Base-by-base conservation (phyloP, 208 protist species). In the Leishmania turanica region DNA sequence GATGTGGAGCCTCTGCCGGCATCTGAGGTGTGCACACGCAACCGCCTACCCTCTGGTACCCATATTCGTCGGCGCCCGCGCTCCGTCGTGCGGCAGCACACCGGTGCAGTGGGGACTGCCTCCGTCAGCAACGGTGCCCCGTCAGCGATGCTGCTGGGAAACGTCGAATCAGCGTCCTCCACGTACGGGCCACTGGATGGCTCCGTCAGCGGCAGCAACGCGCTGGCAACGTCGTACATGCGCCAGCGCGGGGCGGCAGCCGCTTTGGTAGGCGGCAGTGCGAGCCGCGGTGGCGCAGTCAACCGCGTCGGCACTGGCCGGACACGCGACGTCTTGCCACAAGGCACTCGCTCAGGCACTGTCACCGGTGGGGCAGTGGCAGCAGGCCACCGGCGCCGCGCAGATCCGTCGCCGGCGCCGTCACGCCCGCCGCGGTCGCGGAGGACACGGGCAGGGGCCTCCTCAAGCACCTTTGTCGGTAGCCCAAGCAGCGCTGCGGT, bases 1-100 rank as follows among this genome's bases (percentile, higher is more conserved):
- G 87, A 93, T 60, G 71, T 89, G 68, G 87, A 86, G 8, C 82
- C 84, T 58, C 79, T 93, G 42, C 78, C 73, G 58, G 88, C 86
- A n/a, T 85, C 84, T 21, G 78, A 83, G 49, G 79, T 85, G 51
- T 68, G 81, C 24, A 31, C 78, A 37, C 78, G 60, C 69, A 68
- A 89, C 53, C 80, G 84, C 6, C 79, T 94, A 54, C 83, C 91
- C 27, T 96, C 93, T 34, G 93, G 92, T 58, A 90, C 91, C n/a
- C 91, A 95, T 79, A 96, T 96, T 64, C 84, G 88, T 34, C 89
- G 95, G 34, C 89, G 91, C 0, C 92, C 91, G 17, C 92, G 86
- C 60, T 95, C 92, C 8, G 86, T 90, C 34, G 84, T 83, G 17
- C 85, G 82, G 37, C 77, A 78, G n/a, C 37, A 71, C 37, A 66